Percentiles rank a stretch among this genome's conserved stretches.
These are phyloP conservation scores for Kodamaea sp. DNA, from an alignment of 1,139 yeast genomes.

Conservation along the genomic window DNA sequence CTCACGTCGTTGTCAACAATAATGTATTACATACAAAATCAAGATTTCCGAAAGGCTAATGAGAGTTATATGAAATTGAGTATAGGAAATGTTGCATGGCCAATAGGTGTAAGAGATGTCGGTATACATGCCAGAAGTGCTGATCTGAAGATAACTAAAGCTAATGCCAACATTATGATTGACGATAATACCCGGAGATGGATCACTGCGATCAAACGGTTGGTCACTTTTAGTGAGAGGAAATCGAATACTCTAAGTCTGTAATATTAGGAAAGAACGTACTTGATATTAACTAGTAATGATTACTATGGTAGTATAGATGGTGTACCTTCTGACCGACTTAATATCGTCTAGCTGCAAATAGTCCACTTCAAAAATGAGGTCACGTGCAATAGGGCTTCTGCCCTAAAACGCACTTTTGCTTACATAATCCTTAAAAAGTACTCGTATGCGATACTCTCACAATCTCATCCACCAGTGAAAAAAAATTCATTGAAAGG, in stretches of 20 bases:
- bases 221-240: conserved; percentile 58
- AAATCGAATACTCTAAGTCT: not conserved
- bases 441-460: not conserved
- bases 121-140: conserved; percentile 80
- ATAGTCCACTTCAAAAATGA: not conserved
- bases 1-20: conserved; percentile 62
- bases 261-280: not conserved
- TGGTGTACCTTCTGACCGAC: not conserved
- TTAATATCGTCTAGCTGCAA: not conserved
- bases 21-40: conserved; percentile 57
- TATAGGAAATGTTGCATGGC: conserved; percentile 92
- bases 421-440: conserved; percentile 2
- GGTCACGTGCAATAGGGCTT: conserved; percentile 8
- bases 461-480: conserved; percentile 8
- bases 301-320: not conserved
- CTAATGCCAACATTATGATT: conserved; percentile 73
- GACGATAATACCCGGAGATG: conserved; percentile 76
- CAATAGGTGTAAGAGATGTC: conserved; percentile 78
- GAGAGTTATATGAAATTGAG: conserved; percentile 75
- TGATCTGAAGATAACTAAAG: conserved; percentile 37
- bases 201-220: conserved; percentile 72
- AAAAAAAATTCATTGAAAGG: conserved; percentile 9
- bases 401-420: conserved; percentile 4
- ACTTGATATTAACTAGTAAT: not conserved
- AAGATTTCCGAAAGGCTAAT: conserved; percentile 56